A percentile compares a stretch with the other conserved stretches of the same genome.
These are phyloP conservation scores for Monosporozyma aerobia DNA, from an alignment of 805 yeast species.

Conservation along the genomic window DNA sequence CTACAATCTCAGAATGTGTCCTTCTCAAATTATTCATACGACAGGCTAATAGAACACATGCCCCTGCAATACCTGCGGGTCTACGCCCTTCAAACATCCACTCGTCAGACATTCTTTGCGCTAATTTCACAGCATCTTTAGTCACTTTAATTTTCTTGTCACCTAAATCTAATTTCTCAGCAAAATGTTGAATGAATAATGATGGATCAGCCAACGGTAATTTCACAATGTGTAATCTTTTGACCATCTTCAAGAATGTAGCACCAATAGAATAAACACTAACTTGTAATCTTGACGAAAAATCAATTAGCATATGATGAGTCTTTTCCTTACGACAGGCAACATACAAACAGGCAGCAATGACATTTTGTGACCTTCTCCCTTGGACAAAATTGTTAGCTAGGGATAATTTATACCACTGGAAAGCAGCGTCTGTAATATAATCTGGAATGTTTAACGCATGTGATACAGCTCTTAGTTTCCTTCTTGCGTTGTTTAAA, in stretches of 20 bases:
- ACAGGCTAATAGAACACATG: conserved; percentile 85
- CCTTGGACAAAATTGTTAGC: conserved; percentile 92
- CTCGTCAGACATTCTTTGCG: conserved; percentile 84
- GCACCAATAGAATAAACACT: conserved; percentile 94
- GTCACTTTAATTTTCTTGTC: conserved; percentile 63
- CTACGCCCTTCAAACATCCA: conserved; percentile 96
- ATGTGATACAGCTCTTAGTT: conserved; percentile 70
- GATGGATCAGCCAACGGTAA: conserved; percentile 93
- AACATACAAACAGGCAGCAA: conserved; percentile 88
- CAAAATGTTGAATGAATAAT: conserved; percentile 86
- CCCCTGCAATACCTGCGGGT: conserved; percentile 98
- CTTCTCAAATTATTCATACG: conserved; percentile 93
- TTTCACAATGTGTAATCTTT: conserved; percentile 62
- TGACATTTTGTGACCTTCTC: conserved; percentile 88
- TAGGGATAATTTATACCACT: conserved; percentile 83
- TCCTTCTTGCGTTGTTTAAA: conserved; percentile 68
- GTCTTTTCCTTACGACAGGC: conserved; percentile 90
- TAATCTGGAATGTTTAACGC: conserved; percentile 75
- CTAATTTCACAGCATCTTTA: conserved; percentile 77
- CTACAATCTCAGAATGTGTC: conserved; percentile 87
- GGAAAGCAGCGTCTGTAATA: conserved; percentile 76
- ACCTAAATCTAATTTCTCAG: conserved; percentile 78
- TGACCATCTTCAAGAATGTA: conserved; percentile 88
- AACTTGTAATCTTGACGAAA: conserved; percentile 79
- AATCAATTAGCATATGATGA: conserved; percentile 92